Conservation (phyloP, 169 alveolate genomes). For the Plasmodium yoelii region DNA sequence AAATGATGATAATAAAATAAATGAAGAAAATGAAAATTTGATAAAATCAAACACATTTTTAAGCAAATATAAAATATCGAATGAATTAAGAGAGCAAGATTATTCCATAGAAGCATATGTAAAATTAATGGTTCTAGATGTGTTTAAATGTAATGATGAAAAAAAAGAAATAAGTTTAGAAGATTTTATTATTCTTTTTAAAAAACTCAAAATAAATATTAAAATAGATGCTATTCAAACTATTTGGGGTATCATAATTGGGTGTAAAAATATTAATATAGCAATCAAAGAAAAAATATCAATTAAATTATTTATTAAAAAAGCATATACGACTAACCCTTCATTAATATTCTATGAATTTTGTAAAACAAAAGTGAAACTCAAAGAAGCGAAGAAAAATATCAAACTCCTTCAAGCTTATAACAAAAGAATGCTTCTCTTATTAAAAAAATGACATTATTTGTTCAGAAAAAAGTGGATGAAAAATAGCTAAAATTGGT, state of each 20-base stretch:
- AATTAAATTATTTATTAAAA: slow-evolving; percentile 15
- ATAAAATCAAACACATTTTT: not conserved
- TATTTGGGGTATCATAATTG: slow-evolving; percentile 45
- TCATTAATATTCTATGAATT: slow-evolving; percentile 41
- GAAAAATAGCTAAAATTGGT: no score
- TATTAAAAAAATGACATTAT: slow-evolving; percentile 1
- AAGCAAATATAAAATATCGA: not conserved
- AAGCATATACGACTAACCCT: slow-evolving; percentile 59
- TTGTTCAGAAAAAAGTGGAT: not conserved
- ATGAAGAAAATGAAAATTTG: not conserved
- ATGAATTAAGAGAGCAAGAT: not conserved
- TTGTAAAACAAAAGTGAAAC: slow-evolving; percentile 43
- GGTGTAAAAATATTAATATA: not conserved
- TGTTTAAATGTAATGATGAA: slow-evolving; percentile 20
- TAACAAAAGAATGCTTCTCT: slow-evolving; percentile 29
- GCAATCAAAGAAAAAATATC: slow-evolving; percentile 37
- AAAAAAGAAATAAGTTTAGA: slow-evolving; percentile 23
- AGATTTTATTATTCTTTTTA: slow-evolving; percentile 22
- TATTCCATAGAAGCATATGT: slow-evolving; percentile 23
- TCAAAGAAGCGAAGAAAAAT: slow-evolving; percentile 28
- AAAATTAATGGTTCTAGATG: slow-evolving; percentile 26
- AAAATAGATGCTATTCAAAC: slow-evolving; percentile 8
- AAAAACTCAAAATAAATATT: slow-evolving; percentile 20
- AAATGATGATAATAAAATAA: slow-evolving; percentile 7
- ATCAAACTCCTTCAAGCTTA: slow-evolving; percentile 12